Evolutionary conservation across 2,329 filamentous ascomycete genomes (phyloP), one percentile per base, ranked within the genome.

Genomic region (Phialemonium atrogriseum): DNA sequence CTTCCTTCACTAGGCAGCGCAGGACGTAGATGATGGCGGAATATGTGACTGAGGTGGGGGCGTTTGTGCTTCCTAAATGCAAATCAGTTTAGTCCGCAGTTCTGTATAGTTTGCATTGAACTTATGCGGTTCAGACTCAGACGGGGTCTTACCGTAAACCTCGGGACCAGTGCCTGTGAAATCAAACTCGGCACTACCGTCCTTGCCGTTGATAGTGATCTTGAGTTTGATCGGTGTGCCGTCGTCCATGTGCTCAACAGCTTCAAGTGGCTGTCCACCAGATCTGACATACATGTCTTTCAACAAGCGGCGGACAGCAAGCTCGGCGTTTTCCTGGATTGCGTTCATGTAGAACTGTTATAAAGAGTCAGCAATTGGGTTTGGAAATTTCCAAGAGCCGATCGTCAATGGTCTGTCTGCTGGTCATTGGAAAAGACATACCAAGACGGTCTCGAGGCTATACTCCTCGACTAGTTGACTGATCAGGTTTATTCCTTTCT

Each of bases 161-260:
- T 85, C 78, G 0, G 76, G 73, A 0, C 80, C 80, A 0, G 80
- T 84, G 13, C 80, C 80, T 1, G 61, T 64, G 47, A 85, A 85
- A 47, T 85, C 78, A 44, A 84, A 85, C 1, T 77, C 58, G 0
- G 80, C 80, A 40, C 80, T 78, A 12, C 80, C 80, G 35, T 80
- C 76, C 2, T 73, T 23, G 2, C 41, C 34, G 18, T 51, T 35
- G 25, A 54, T 52, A 1, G 40, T 43, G 27, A 58, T 47, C 18
- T 32, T 45, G 16, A 59, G 37, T 15, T 36, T 35, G 37, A 59
- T 44, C 3, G 40, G 40, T 1, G 56, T 59, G 4, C 57, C 55
- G 32, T 52, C 28, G 32, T 60, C 57, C 28, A 58, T 46, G 26
- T 45, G 51, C 35, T 60, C 55, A 5, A 45, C 43, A 4, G 49